Conservation (phyloP, 352 stramenopile genomes). For the Phytopythium ostracodes region DNA sequence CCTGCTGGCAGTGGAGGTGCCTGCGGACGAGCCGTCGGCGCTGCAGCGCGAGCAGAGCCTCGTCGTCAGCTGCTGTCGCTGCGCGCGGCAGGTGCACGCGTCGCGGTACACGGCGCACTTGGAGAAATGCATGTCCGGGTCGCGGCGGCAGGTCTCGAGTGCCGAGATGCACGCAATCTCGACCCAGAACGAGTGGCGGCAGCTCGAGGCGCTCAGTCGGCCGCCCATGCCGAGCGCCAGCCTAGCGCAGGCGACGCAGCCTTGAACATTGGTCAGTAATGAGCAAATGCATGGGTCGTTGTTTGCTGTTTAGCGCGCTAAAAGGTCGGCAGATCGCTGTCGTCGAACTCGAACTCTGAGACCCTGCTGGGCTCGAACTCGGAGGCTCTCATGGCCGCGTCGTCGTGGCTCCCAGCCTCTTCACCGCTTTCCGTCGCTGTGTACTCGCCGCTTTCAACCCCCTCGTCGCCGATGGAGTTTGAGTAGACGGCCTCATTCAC, state of each 20-base stretch:
- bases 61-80: slow-evolving; percentile 56
- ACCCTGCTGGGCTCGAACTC: slow-evolving; percentile 13
- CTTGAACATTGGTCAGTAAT: background rate
- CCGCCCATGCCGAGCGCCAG: slow-evolving; percentile 23
- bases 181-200: slow-evolving; percentile 28
- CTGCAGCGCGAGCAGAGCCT: slow-evolving; percentile 34
- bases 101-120: slow-evolving; percentile 68
- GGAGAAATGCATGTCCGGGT: slow-evolving; percentile 70
- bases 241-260: background rate
- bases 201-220: slow-evolving; percentile 29
- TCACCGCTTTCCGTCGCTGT: slow-evolving; percentile 8
- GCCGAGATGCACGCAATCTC: slow-evolving; percentile 35
- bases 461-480: background rate
- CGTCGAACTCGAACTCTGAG: slow-evolving; percentile 54
- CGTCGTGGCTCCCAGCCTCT: slow-evolving; percentile 9
- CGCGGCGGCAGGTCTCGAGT: slow-evolving; percentile 33
- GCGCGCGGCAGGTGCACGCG: slow-evolving; percentile 66
- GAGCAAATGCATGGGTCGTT: background rate
- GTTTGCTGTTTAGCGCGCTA: slow-evolving; percentile 9
- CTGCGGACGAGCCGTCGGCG: slow-evolving; percentile 26
- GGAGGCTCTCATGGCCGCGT: slow-evolving; percentile 6
- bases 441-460: slow-evolving; percentile 9
- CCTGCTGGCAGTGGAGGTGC: slow-evolving; percentile 7
- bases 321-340: slow-evolving; percentile 56
- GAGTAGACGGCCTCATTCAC: slow-evolving; percentile 8